Base-by-base conservation (phyloP, 2,329 filamentous ascomycete species). In the Teratosphaeria pseudoeucalypti region DNA sequence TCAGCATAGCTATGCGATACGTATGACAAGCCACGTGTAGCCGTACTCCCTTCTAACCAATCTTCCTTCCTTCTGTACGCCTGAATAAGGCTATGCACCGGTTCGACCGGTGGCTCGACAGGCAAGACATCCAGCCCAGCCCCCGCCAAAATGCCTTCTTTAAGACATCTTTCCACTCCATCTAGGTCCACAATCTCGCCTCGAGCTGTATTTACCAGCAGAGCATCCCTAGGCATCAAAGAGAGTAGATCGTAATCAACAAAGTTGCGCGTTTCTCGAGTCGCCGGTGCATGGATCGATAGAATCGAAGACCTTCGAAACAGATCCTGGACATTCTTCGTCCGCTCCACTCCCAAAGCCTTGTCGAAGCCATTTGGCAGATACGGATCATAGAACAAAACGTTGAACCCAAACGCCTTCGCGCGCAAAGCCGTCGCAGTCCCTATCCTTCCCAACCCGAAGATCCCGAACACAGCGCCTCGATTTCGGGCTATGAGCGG, bases 271-370 rank as follows among this genome's bases (percentile, higher is more conserved):
- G 69, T 71, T 84, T 94, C 75, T 82, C 89, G 14, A 89, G 89
- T 74, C 88, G 90, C 26, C 81, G 89, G 66, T 82, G 86, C 72
- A 85, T 89, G 56, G 75, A 96, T 58, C 81, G 87, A 66, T 84
- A 87, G 66, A 82, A 89, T 72, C 78, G 86, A 60, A 72, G 81
- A 63, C 65, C 74, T 58, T 68, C 71, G 69, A 73, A 72, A 72
- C 5, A 72, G 63, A 52, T 72, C 69, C 34, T 65, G 64, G 54
- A 71, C 62, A 57, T 67, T 65, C 56, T 69, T 69, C 47, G 67
- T 70, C 10, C 68, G 62, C 53, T 70, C 67, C 26, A 68, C 62
- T 6, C 63, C 66, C n/a, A 71, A 60, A 34, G 66, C 67, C 59
- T 70, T 71, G 54, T 71, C 69, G 0, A 64, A 64, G n/a, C 69